Conservation (phyloP, 495 filamentous ascomycete genomes). For the Penicillium pancosmium region DNA sequence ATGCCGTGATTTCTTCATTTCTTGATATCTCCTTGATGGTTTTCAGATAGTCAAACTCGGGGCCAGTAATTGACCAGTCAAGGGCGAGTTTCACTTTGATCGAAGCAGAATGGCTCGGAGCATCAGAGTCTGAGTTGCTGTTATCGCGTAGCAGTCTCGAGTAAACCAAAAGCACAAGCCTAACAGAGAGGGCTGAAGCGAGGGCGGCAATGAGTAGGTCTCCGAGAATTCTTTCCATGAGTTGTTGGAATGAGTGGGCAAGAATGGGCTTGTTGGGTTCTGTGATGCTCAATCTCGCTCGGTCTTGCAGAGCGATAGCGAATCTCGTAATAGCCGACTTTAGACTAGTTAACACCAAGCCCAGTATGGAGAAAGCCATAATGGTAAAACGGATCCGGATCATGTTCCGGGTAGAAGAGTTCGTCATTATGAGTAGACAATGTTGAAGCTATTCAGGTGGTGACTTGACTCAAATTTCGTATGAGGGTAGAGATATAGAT, state of each 20-base stretch:
- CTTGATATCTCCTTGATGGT: background rate
- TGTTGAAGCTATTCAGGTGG: background rate
- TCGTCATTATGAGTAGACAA: background rate
- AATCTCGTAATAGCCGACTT: slow-evolving; percentile 6
- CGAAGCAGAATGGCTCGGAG: too few relatives aligned
- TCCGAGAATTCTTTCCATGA: slow-evolving; percentile 1
- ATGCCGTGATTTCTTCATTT: background rate
- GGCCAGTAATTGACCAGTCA: too few relatives aligned
- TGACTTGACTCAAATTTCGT: background rate
- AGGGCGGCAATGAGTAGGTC: slow-evolving; percentile 1
- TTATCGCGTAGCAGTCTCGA: background rate
- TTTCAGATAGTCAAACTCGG: background rate
- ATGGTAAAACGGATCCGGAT: slow-evolving; percentile 2
- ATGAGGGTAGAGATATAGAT: background rate
- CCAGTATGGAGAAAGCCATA: slow-evolving; percentile 1
- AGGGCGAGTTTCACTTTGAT: too few relatives aligned
- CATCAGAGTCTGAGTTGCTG: background rate
- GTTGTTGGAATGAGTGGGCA: background rate
- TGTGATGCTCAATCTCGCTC: slow-evolving; percentile 1
- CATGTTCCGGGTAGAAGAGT: background rate
- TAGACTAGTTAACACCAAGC: background rate
- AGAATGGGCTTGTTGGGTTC: background rate
- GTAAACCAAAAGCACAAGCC: background rate
- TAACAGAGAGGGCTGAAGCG: background rate
- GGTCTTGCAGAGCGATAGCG: background rate